These are phyloP conservation scores for Aspergillus japonicus DNA, from an alignment of 2,329 filamentous ascomycete species.

Conservation along the genomic window DNA sequence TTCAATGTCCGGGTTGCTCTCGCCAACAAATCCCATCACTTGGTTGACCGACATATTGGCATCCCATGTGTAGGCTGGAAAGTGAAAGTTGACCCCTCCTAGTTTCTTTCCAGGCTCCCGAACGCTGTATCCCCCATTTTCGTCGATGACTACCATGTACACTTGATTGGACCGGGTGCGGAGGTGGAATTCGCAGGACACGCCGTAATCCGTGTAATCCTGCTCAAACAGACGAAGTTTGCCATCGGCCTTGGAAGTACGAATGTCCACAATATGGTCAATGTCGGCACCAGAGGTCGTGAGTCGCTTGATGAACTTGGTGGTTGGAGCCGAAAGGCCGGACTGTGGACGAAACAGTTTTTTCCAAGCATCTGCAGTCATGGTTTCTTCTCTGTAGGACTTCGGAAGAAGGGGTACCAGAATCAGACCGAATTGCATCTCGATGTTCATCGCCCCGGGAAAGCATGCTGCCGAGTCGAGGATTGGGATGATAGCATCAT, in stretches of 20 bases:
- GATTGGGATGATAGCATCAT: conserved; percentile 28
- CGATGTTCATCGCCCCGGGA: conserved; percentile 35
- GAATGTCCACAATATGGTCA: conserved; percentile 39
- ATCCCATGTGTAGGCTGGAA: conserved; percentile 43
- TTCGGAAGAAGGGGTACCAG: conserved; percentile 30
- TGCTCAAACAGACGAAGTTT: conserved; percentile 30
- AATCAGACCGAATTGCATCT: conserved; percentile 39
- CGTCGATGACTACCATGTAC: conserved; percentile 36
- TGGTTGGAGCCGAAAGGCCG: conserved; percentile 27
- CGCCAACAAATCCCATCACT: conserved; percentile 21
- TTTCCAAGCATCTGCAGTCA: conserved; percentile 29
- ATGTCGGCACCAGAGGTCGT: conserved; percentile 43
- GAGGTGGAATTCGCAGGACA: conserved; percentile 44
- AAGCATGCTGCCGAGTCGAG: conserved; percentile 38
- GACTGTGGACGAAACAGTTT: conserved; percentile 33
- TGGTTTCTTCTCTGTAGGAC: conserved; percentile 15
- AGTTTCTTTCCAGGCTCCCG: conserved; percentile 27
- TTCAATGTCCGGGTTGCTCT: conserved; percentile 26
- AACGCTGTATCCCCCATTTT: conserved; percentile 30
- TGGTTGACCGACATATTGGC: conserved; percentile 34
- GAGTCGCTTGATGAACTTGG: conserved; percentile 37
- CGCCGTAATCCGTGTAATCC: conserved; percentile 19
- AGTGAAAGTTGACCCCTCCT: conserved; percentile 40
- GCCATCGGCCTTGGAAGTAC: conserved; percentile 20
- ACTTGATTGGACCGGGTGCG: conserved; percentile 27